Conservation (phyloP, 768 basidiomycete genomes). For the Dictyophora rubrovolvata region DNA sequence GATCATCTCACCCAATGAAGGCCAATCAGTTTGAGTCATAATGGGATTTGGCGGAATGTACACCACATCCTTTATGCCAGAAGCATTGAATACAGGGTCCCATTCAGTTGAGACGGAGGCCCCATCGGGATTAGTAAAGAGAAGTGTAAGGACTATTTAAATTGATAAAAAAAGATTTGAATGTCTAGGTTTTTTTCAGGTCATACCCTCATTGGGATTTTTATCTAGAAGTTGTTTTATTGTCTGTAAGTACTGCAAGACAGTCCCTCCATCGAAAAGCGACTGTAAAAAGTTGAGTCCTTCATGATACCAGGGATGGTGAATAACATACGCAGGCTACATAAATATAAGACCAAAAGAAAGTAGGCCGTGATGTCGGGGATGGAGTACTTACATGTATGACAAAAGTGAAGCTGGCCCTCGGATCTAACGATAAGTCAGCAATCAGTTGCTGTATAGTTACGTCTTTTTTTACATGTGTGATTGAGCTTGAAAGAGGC, state of each 20-base stretch:
- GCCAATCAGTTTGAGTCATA: constrained; percentile 42
- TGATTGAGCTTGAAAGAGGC: constrained; percentile 46
- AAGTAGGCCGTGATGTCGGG: not conserved
- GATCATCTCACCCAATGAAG: constrained; percentile 53
- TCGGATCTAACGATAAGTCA: constrained; percentile 23
- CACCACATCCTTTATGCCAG: constrained; percentile 32
- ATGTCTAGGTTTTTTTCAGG: not conserved
- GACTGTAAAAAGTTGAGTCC: constrained; percentile 10
- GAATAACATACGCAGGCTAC: constrained; percentile 14
- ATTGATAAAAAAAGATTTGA: not conserved
- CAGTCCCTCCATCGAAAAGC: constrained; percentile 45
- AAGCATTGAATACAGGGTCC: constrained; percentile 40
- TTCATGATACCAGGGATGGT: not conserved
- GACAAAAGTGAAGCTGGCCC: constrained; percentile 53
- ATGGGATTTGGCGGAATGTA: constrained; percentile 43
- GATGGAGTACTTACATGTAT: constrained; percentile 37
- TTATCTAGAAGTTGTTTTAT: constrained; percentile 48
- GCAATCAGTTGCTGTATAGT: not conserved
- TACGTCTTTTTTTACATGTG: constrained; percentile 11
- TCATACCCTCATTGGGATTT: constrained; percentile 43
- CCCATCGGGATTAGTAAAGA: constrained; percentile 60
- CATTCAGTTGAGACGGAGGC: constrained; percentile 37
- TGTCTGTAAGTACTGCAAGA: constrained; percentile 33
- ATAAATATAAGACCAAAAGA: not conserved
- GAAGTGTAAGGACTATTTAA: constrained; percentile 39